A percentile compares a stretch with the other conserved stretches of the same genome.
Conservation (phyloP, 2,329 filamentous ascomycete genomes). For the Beauveria pseudobassiana region DNA sequence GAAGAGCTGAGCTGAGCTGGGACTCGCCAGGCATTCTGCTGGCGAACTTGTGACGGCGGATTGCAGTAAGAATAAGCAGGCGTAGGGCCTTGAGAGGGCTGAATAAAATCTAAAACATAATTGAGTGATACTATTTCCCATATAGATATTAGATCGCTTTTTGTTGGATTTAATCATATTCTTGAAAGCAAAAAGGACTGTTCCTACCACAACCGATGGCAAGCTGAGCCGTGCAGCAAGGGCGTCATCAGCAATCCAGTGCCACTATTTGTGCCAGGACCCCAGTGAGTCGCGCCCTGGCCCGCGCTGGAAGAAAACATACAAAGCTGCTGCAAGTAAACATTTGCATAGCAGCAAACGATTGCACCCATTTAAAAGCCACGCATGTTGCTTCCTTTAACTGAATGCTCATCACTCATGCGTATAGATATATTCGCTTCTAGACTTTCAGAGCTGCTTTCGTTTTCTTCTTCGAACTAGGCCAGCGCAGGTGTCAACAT, state of each 20-base stretch:
- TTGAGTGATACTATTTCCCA: too few relatives aligned
- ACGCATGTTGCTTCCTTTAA: not conserved
- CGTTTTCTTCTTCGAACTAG: not conserved
- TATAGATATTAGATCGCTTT: not conserved
- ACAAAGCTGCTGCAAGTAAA: slow-evolving; percentile 1
- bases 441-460: not conserved
- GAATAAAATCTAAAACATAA: not conserved
- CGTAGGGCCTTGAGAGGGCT: not conserved
- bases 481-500: too few relatives aligned
- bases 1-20: not conserved
- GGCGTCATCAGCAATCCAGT: not conserved
- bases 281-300: not conserved
- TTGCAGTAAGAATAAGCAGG: not conserved
- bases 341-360: slow-evolving; percentile 2
- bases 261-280: not conserved
- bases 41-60: not conserved
- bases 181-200: not conserved
- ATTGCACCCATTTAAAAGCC: not conserved
- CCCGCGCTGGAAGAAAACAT: slow-evolving; percentile 4
- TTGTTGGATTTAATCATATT: not conserved
- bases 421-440: not conserved
- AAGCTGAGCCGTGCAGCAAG: not conserved
- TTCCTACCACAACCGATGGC: not conserved
- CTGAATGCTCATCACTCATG: not conserved
- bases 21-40: not conserved